A percentile compares a stretch with the other conserved stretches of the same genome.
These are phyloP conservation scores for Vitis hybrid DNA, from an alignment of 177 flowering plant species.

Conservation along the genomic window DNA sequence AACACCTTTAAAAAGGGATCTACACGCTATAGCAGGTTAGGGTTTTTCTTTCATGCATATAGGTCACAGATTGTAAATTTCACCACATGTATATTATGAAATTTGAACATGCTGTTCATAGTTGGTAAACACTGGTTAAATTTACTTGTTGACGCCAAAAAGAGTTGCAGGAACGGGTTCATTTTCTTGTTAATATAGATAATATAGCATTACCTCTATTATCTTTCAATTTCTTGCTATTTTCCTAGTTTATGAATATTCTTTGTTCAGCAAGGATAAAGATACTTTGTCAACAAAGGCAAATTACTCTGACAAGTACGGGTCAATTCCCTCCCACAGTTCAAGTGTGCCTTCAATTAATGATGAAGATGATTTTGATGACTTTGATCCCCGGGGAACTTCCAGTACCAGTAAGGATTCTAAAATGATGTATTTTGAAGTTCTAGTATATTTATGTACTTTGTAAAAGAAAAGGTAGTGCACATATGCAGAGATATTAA, in stretches of 20 bases:
- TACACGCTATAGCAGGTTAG: slow-evolving; percentile 36
- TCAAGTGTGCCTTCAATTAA: slow-evolving; percentile 40
- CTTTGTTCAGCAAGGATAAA: slow-evolving; percentile 47
- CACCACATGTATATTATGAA: neutral
- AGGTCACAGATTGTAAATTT: neutral
- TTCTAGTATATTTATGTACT: no score
- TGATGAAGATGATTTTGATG: slow-evolving; percentile 81
- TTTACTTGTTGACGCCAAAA: no score
- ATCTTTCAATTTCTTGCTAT: neutral
- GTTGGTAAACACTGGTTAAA: no score
- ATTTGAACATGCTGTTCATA: no score
- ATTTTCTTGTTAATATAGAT: no score
- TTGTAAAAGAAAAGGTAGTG: neutral
- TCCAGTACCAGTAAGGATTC: slow-evolving; percentile 59
- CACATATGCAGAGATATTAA: neutral
- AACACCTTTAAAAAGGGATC: slow-evolving; percentile 35
- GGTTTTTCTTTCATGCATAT: neutral
- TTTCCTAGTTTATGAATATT: slow-evolving; percentile 4
- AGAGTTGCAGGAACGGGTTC: no score
- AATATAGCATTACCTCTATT: neutral
- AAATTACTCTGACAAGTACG: slow-evolving; percentile 30
- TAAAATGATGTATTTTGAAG: neutral
- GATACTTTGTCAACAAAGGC: slow-evolving; percentile 29
- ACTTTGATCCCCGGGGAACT: slow-evolving; percentile 95
- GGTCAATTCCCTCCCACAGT: slow-evolving; percentile 39